Evolutionary conservation across 371 early-diverging fungal species (phyloP).

Genomic region (Apophysomyces trapeziformis): DNA sequence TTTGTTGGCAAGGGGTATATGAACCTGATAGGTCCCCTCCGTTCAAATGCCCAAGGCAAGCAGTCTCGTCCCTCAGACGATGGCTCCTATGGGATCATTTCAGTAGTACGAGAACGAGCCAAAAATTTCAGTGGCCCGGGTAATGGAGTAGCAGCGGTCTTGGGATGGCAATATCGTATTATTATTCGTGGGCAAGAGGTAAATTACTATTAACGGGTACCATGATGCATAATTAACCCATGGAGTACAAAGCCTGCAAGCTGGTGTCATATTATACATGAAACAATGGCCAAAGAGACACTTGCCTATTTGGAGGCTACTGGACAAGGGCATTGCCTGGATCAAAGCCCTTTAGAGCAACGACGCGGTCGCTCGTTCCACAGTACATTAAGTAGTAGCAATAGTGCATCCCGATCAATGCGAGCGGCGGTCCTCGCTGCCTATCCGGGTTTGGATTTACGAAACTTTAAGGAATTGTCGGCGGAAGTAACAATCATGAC

Average conservation of each 20-base stretch:
- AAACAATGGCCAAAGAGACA: slow-evolving; percentile 35
- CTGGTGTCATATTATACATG: slow-evolving; percentile 32
- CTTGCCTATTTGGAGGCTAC: slow-evolving; percentile 27
- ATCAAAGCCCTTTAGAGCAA: slow-evolving; percentile 17
- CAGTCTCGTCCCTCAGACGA: neutral
- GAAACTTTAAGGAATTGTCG: slow-evolving; percentile 41
- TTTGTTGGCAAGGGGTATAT: slow-evolving; percentile 53
- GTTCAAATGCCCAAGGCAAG: slow-evolving; percentile 7
- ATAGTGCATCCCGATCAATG: slow-evolving; percentile 21
- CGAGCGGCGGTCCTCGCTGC: slow-evolving; percentile 41
- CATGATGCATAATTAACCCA: neutral
- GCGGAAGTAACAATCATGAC: slow-evolving; percentile 47
- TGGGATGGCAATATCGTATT: slow-evolving; percentile 41
- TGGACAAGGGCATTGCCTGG: slow-evolving; percentile 25
- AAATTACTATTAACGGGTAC: neutral
- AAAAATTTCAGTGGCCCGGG: slow-evolving; percentile 28
- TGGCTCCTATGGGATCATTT: slow-evolving; percentile 32
- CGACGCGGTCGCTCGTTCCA: slow-evolving; percentile 24
- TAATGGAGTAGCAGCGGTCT: slow-evolving; percentile 18
- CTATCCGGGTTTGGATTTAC: slow-evolving; percentile 35
- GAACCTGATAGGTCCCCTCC: slow-evolving; percentile 32
- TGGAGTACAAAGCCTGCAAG: neutral
- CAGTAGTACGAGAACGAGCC: slow-evolving; percentile 43
- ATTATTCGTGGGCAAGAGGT: slow-evolving; percentile 41
- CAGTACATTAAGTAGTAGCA: slow-evolving; percentile 23